A percentile compares a stretch with the other conserved stretches of the same genome.
These are phyloP conservation scores for Hygrophorus pudorinus DNA, from an alignment of 768 basidiomycete genomes.

Conservation along the genomic window DNA sequence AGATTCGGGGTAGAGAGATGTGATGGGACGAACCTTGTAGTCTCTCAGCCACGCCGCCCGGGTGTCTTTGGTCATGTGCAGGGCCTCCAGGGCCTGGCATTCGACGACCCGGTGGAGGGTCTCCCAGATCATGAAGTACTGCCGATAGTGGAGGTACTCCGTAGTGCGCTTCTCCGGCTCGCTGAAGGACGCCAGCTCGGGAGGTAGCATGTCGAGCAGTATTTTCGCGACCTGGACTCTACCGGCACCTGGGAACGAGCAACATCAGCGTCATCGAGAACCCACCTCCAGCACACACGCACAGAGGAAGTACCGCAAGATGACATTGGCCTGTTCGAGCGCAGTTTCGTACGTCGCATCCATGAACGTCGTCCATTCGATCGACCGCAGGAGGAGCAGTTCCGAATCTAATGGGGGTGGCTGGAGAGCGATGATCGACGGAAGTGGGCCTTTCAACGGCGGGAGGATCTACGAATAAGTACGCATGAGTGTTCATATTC, in stretches of 20 bases:
- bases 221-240: slow-evolving; percentile 58
- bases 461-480: slow-evolving; percentile 38
- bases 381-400: slow-evolving; percentile 63
- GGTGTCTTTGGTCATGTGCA: slow-evolving; percentile 49
- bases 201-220: slow-evolving; percentile 50
- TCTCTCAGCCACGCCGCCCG: slow-evolving; percentile 52
- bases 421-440: slow-evolving; percentile 49
- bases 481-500: no score
- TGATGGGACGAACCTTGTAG: slow-evolving; percentile 38
- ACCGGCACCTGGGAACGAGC: slow-evolving; percentile 45
- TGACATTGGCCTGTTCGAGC: slow-evolving; percentile 78
- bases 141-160: slow-evolving; percentile 70
- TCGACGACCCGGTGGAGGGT: slow-evolving; percentile 51
- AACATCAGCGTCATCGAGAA: not conserved
- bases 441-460: slow-evolving; percentile 43
- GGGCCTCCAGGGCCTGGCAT: slow-evolving; percentile 45
- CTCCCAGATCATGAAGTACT: slow-evolving; percentile 73
- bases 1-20: no score
- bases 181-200: slow-evolving; percentile 48
- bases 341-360: slow-evolving; percentile 68
- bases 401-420: slow-evolving; percentile 49
- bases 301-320: slow-evolving; percentile 88
- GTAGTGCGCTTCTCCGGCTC: slow-evolving; percentile 63
- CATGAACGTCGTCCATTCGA: slow-evolving; percentile 88
- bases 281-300: slow-evolving; percentile 17